Percentiles rank a stretch among this genome's conserved stretches.
Conservation (phyloP, 1,139 yeast species). For the Protomyces arabidopsidicola region DNA sequence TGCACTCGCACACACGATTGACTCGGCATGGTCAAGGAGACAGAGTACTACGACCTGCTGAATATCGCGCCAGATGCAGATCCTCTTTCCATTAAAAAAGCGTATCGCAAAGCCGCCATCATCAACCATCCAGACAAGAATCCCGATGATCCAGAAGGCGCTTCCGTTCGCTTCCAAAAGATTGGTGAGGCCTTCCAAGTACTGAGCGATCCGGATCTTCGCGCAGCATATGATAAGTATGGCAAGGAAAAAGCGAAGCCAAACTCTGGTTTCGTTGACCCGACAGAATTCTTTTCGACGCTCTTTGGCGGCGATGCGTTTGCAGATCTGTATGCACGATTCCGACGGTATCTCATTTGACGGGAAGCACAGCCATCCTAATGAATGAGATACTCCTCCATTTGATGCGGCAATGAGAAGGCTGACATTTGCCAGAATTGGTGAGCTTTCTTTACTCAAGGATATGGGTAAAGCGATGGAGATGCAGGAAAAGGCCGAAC, state of each 20-base stretch:
- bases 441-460: conserved; percentile 80
- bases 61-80: conserved; percentile 68
- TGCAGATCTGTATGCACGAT: conserved; percentile 50
- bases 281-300: conserved; percentile 76
- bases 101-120: conserved; percentile 59
- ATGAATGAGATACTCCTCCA: background rate
- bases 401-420: background rate
- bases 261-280: conserved; percentile 47
- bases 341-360: conserved; percentile 26
- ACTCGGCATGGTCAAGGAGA: conserved; percentile 18
- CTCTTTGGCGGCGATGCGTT: conserved; percentile 94
- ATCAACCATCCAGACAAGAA: conserved; percentile 30
- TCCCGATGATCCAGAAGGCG: conserved; percentile 35
- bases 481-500: conserved; percentile 69
- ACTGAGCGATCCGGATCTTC: conserved; percentile 64
- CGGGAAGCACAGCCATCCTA: background rate
- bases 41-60: conserved; percentile 67
- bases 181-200: conserved; percentile 81
- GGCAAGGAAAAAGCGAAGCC: conserved; percentile 72
- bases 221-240: conserved; percentile 73
- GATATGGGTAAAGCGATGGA: conserved; percentile 73
- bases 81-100: conserved; percentile 79
- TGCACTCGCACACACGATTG: background rate
- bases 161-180: conserved; percentile 40
- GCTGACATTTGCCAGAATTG: conserved; percentile 48